A percentile compares a stretch with the other conserved stretches of the same genome.
These are phyloP conservation scores for Carex pumila DNA, from an alignment of 176 grass and related monocot species.

Conservation along the genomic window DNA sequence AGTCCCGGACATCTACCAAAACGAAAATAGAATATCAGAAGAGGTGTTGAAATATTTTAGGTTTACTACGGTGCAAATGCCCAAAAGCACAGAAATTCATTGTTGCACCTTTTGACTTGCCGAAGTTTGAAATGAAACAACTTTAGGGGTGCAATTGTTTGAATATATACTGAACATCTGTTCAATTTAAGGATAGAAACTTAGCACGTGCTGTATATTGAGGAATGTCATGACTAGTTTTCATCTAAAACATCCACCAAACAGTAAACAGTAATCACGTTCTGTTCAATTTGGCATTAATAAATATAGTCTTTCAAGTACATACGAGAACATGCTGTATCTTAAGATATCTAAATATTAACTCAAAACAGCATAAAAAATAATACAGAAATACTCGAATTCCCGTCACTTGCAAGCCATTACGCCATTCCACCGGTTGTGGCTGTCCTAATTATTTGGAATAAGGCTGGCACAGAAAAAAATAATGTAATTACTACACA, in stretches of 20 bases:
- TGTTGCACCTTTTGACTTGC: not conserved
- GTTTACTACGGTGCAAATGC: not conserved
- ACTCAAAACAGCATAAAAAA: not conserved
- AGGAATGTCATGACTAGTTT: not conserved
- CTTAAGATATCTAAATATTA: slow-evolving; percentile 6
- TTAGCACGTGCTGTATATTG: not conserved
- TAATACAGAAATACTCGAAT: not conserved
- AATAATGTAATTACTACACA: not conserved
- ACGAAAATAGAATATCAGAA: not conserved
- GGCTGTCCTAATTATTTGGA: slow-evolving; percentile 35
- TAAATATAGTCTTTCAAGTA: slow-evolving; percentile 13
- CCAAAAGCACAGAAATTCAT: not conserved
- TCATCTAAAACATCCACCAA: not conserved
- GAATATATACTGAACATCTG: not conserved
- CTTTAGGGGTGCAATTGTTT: not conserved
- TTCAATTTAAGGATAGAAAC: not conserved
- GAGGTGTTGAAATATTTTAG: not conserved
- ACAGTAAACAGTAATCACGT: too few relatives aligned
- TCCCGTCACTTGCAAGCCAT: not conserved
- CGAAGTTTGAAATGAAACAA: not conserved
- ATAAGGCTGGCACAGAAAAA: slow-evolving; percentile 20
- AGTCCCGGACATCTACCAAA: not conserved
- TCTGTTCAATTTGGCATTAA: not conserved
- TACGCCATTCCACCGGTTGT: slow-evolving; percentile 22
- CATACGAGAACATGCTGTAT: not conserved